Evolutionary conservation across 441 rosid genomes (phyloP), one percentile per base, ranked within the genome.

Genomic region (Rhodomyrtus psidioides): DNA sequence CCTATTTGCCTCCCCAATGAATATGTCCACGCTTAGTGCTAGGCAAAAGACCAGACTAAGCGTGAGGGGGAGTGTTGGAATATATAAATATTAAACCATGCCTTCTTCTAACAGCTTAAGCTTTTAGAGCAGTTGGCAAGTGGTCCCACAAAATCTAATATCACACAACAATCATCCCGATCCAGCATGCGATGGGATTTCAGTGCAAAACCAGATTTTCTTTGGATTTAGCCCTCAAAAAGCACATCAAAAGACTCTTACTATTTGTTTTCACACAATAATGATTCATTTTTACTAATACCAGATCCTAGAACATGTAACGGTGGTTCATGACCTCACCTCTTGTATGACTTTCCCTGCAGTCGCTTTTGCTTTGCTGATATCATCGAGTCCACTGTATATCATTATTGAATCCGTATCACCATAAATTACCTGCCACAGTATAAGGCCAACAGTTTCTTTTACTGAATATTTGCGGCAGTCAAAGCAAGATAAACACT

Each of bases 381-480:
- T 88, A 89, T 97, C 98, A 88, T 96, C 97, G 44, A 96, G 92
- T 86, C 99, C 98, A 86, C 95, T 97, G 89, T 97, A 91, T 89
- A 96, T 95, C 99, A 97, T 97, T 89, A 97, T 97, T 86, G 99
- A 97, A 93, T 95, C 99, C 27, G 99, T 97, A 89, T 96, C 99
- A 83, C 99, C 99, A 86, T 97, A 97, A 55, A 97, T 94, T 28
- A 97, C 99, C 98, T 96, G 94, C 75, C 86, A 89, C 58, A 58
- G 83, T 83, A 85, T 70, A 91, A 86, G 81, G 91, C 59, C 84
- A 89, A 54, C 70, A 84, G 82, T 79, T 84, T 58, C 86, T 89
- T 86, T 86, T 62, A 79, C 85, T 53, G 60, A 60, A 82, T 74
- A 83, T 53, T 87, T 21, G 55, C 83, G 84, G 60, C 55, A 86